Evolutionary conservation across 306 rosid species (phyloP), one percentile per base, ranked within the genome.

Genomic region (Rosa chinensis): DNA sequence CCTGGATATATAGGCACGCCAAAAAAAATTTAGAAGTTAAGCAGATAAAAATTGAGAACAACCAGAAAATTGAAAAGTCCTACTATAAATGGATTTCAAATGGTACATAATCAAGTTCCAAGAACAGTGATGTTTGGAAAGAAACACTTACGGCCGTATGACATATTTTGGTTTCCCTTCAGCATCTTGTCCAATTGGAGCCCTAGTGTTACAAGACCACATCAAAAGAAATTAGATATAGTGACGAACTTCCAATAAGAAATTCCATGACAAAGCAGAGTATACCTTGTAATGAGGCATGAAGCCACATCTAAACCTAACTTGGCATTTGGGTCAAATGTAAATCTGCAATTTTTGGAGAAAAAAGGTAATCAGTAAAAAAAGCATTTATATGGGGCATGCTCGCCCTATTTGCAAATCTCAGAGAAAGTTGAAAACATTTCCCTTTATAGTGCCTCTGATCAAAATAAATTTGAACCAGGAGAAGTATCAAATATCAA

Each of bases 291-390:
- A 76, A 92, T 72, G 78, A 94, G 25, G 85, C 96, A 94, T 18
- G 98, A 94, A 59, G 98, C 96, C 63, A 90, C 79, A 79, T 94
- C 78, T 78, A 94, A 80, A 76, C 98, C 98, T 95, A 92, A 89
- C 82, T 83, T 88, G 74, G 85, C 82, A 56, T 79, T 16, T 52
- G 97, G 96, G 84, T 94, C 98, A 82, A 92, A 89, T 25, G 97
- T 89, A 87, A 94, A 94, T 85, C 98, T 94, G 89, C 74, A 83
- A 28, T 76, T 40, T 80, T 62, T 28, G 45, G 28, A 68, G 78
- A 47, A 84, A 50, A 44, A 25, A 61, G 9, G 37, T 37, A 75
- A 32, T 42, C 35, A 81, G 78, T 82, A 28, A 16, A 12, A 39
- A 0, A 45, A 0, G 28, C 44, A 14, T 10, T 10, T 21, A 47